Base-by-base conservation (phyloP, 768 basidiomycete species). In the Calocybe cyanea region DNA sequence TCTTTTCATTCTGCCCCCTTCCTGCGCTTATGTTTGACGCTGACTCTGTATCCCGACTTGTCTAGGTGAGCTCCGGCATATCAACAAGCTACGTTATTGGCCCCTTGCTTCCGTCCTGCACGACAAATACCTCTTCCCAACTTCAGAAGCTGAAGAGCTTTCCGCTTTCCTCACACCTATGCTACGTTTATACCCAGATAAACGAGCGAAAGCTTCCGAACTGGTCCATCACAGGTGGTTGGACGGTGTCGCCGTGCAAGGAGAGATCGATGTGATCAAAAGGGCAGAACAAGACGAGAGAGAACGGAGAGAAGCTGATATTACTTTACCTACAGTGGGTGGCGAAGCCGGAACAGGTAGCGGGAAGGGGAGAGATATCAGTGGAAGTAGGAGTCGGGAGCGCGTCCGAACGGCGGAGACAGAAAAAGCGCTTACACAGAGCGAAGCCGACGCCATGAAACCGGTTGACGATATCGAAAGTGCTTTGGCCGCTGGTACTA, bases 91-190 rank as follows among this genome's bases (percentile, higher is more conserved):
- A 31, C 85, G 93, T 11, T 95, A 79, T 65, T 97, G 92, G 91
- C 89, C 90, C 4, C 75, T 94, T 20, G 77, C 81, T 0, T 66
- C 81, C 8, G 90, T 93, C 17, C 66, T 92, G 46, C 83, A 88
- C 57, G 94, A 99, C 74, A 98, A 99, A 70, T 98, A 98, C 68
- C 80, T 96, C 45, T 92, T 99, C 60, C 83, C 91, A 1, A 77
- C 79, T 40, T 67, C 76, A 4, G 92, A 94, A 41, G 90, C 95
- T 1, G 87, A 89, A 34, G 70, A 78, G 31, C 83, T 97, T 50
- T 77, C 85, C 2, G 75, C 80, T 1, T 94, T 96, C 75, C 70
- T 95, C 11, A 73, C 72, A 10, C 93, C 93, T 3, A 96, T 98
- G 95, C 74, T 99, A 7, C 75, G 88, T 21, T 78, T 96, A 15